Evolutionary conservation across 1,284 basidiomycete species (phyloP).

Genomic region (Ustilago hordei): DNA sequence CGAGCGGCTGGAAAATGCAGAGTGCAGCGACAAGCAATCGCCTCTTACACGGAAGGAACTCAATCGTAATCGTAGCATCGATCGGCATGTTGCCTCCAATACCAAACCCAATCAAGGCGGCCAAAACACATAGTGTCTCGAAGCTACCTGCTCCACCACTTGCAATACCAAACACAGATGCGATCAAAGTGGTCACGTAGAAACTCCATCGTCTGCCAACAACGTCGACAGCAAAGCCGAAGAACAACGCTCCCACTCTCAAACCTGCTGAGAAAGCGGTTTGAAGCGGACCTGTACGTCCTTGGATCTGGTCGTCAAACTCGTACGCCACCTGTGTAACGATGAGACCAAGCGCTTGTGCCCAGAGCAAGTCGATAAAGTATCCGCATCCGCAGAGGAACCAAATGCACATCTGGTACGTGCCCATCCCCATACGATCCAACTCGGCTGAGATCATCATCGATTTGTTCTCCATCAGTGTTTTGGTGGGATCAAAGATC

Average conservation of each 20-base stretch:
- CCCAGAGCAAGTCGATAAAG: conserved; percentile 66
- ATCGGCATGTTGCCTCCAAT: conserved; percentile 65
- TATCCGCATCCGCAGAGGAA: conserved; percentile 62
- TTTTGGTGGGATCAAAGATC: conserved; percentile 54
- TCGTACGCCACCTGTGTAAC: conserved; percentile 53
- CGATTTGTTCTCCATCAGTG: conserved; percentile 57
- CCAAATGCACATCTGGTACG: conserved; percentile 61
- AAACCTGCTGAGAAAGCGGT: conserved; percentile 61
- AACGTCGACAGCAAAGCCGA: conserved; percentile 64
- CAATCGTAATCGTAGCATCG: conserved; percentile 62
- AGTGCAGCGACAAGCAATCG: conserved; percentile 57
- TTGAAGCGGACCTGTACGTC: conserved; percentile 49
- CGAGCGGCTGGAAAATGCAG: conserved; percentile 66
- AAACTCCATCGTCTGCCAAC: conserved; percentile 63
- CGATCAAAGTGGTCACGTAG: conserved; percentile 61
- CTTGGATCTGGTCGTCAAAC: conserved; percentile 41
- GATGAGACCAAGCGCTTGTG: conserved; percentile 61
- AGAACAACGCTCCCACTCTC: conserved; percentile 63
- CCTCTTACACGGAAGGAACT: conserved; percentile 57
- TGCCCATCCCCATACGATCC: conserved; percentile 62
- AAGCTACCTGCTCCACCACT: conserved; percentile 54
- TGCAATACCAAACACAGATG: conserved; percentile 60
- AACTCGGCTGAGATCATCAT: conserved; percentile 57
- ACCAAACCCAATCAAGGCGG: conserved; percentile 58
- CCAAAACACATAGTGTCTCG: conserved; percentile 52